Percentiles rank a stretch among this genome's conserved stretches.
Conservation (phyloP, 106 monocot genomes). For the Apostasia ramifera region DNA sequence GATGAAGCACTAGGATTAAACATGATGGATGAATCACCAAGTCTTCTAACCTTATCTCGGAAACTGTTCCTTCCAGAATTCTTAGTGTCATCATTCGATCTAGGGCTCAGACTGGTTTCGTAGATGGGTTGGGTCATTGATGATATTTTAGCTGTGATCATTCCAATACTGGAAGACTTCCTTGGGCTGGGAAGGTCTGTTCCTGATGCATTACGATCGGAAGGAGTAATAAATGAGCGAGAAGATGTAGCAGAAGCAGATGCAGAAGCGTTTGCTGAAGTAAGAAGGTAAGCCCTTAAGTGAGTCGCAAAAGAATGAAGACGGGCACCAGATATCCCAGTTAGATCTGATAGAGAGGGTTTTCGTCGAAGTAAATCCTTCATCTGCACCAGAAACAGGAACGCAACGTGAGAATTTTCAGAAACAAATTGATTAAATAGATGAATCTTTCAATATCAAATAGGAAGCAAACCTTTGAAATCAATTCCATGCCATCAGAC, state of each 20-base stretch:
- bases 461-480: constrained; percentile 45
- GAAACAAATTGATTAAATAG: too few species aligned
- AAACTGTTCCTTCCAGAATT: constrained; percentile 13
- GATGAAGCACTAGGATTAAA: background rate
- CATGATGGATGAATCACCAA: constrained; percentile 17
- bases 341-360: constrained; percentile 70
- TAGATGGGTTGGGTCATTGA: constrained; percentile 22
- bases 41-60: constrained; percentile 30
- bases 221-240: constrained; percentile 1
- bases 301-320: constrained; percentile 82
- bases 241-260: constrained; percentile 13
- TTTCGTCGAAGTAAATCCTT: constrained; percentile 60
- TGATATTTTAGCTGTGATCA: constrained; percentile 13
- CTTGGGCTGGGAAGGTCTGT: constrained; percentile 7
- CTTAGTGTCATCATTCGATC: constrained; percentile 34
- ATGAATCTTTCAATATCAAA: background rate
- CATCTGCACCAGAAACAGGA: constrained; percentile 41
- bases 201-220: constrained; percentile 3
- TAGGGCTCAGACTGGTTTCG: constrained; percentile 44
- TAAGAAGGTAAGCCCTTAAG: constrained; percentile 56
- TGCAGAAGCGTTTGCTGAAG: constrained; percentile 15
- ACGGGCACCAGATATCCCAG: constrained; percentile 67
- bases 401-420: background rate
- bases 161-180: constrained; percentile 19
- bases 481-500: constrained; percentile 41